Evolutionary conservation across 805 yeast species (phyloP), one percentile per base, ranked within the genome.

Genomic region (Yamadazyma scolyti): DNA sequence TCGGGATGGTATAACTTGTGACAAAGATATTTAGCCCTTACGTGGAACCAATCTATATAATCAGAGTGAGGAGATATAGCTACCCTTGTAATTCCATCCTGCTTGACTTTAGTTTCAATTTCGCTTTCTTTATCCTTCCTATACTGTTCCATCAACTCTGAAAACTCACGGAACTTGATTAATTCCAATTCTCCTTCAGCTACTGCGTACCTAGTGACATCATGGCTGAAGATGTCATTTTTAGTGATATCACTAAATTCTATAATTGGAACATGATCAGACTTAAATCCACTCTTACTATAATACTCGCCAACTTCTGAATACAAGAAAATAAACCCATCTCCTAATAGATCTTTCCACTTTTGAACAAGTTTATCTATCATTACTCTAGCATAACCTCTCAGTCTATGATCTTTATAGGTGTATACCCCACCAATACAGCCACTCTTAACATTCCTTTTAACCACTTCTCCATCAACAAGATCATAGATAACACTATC

Each of bases 261-360:
- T n/a, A n/a, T n/a, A n/a, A 65, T 42, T 3, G 61, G 64, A n/a
- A 66, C 62, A 13, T 44, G 53, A 26, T 51, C 48, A 3, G 69
- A 62, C 26, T 49, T 51, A 45, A 65, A 66, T 10, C 71, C 72
- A 31, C 46, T 44, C 15, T 50, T 50, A 27, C 48, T 33, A 39
- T 66, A 66, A 46, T 61, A 66, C 31, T 66, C 71, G 8, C 71
- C 71, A 8, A 66, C 54, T 38, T 66, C 72, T 2, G 69, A 61
- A 42, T 65, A 65, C 33, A 66, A 52, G 37, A 59, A 58, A 6
- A 50, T 47, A 35, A 52, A 62, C 1, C 68, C 70, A 22, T 55
- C 56, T 3, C 33, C 33, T 2, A 63, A 65, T 19, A 60, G 28
- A 9, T 48, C 46, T 4, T 17, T 23, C 35, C 49, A 50, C 15